A percentile compares a stretch with the other conserved stretches of the same genome.
Conservation (phyloP, 1,284 basidiomycete species). For the Ceratobasidium papillatum region DNA sequence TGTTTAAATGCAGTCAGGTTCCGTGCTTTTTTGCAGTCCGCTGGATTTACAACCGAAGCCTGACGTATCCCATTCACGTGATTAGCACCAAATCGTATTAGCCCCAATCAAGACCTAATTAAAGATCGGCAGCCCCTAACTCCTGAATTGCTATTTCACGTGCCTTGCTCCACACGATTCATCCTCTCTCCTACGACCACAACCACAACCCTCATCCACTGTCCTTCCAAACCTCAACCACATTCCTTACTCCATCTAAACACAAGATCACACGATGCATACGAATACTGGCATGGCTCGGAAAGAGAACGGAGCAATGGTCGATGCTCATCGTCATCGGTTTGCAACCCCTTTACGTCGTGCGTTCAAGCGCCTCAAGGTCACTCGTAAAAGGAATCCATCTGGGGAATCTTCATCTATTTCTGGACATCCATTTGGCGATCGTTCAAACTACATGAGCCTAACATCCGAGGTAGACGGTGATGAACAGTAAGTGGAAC, state of each 20-base stretch:
- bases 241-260: slow-evolving; percentile 26
- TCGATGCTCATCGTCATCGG: background rate
- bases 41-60: too few species aligned
- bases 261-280: background rate
- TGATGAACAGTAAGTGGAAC: background rate
- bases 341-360: slow-evolving; percentile 28
- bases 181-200: background rate
- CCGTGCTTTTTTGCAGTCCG: too few species aligned
- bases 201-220: background rate
- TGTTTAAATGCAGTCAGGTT: too few species aligned
- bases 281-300: background rate
- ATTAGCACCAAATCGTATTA: too few species aligned
- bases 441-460: background rate
- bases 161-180: background rate
- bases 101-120: too few species aligned
- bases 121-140: too few species aligned
- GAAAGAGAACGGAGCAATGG: background rate
- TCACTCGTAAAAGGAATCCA: background rate
- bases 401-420: background rate
- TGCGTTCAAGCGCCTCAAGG: slow-evolving; percentile 30
- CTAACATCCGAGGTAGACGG: background rate
- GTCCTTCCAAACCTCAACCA: background rate
- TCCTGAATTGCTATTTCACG: background rate
- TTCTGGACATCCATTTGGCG: background rate
- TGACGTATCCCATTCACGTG: too few species aligned